phyloP scores from a whole-genome alignment of 2,329 filamentous ascomycete genomes.

The Sporothrix variecibatus region DNA sequence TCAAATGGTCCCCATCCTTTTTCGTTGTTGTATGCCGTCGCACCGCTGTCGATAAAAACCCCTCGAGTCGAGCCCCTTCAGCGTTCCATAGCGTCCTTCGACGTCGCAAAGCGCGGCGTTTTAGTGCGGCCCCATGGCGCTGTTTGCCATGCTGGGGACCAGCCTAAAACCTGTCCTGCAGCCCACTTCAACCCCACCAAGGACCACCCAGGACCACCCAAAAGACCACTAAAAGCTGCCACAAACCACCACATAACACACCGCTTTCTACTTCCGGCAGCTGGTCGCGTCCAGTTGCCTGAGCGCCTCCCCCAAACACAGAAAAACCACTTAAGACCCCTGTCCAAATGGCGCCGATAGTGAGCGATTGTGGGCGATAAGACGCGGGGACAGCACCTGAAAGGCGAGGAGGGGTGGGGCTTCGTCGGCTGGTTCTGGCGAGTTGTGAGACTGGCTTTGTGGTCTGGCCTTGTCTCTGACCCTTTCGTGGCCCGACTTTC shows the following conservation, averaged over 20 bases:
- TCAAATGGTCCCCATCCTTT: not conserved
- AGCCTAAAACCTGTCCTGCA: not conserved
- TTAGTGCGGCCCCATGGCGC: not conserved
- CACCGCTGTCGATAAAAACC: conserved; percentile 14
- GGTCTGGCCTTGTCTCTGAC: not conserved
- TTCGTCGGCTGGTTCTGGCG: not conserved
- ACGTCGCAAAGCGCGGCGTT: not conserved
- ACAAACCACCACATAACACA: not conserved
- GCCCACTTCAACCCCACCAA: conserved; percentile 5
- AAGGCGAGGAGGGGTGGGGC: conserved; percentile 7
- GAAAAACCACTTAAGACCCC: conserved; percentile 10
- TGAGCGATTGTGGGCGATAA: conserved; percentile 7
- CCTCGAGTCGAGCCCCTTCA: conserved; percentile 3
- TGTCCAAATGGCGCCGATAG: conserved; percentile 15
- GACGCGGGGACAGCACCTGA: conserved; percentile 11
- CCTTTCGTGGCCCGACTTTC: not conserved
- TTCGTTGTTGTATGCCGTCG: not conserved
- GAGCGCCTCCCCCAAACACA: not conserved
- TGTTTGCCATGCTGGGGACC: not conserved
- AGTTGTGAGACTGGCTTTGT: not conserved
- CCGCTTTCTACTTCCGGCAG: conserved; percentile 26
- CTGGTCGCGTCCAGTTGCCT: not conserved
- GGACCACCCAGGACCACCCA: not conserved
- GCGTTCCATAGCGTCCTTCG: not conserved
- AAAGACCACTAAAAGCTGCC: not conserved